These are phyloP conservation scores for Candida multigemmis DNA, from an alignment of 805 yeast species.

Conservation along the genomic window DNA sequence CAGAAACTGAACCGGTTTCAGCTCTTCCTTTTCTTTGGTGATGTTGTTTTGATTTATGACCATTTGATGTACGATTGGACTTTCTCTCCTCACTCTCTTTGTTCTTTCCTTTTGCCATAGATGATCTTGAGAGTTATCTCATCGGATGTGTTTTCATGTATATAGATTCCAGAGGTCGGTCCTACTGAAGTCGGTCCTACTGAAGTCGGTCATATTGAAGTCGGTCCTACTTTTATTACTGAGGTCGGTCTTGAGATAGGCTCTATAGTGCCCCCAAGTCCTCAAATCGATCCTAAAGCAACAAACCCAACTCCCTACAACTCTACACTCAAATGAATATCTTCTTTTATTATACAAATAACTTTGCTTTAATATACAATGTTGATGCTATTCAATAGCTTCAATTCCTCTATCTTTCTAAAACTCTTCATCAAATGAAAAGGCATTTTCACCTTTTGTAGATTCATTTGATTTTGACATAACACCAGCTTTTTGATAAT, in stretches of 20 bases:
- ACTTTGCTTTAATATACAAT: background rate
- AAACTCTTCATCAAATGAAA: constrained; percentile 90
- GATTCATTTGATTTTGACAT: constrained; percentile 54
- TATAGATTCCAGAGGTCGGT: too few relatives aligned
- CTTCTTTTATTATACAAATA: background rate
- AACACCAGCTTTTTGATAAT: constrained; percentile 98
- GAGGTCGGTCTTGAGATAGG: too few relatives aligned
- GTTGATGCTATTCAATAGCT: background rate
- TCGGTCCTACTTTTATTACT: too few relatives aligned
- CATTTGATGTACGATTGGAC: constrained; percentile 38
- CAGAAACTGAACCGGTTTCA: constrained; percentile 20
- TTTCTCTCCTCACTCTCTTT: constrained; percentile 35
- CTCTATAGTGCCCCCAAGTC: too few relatives aligned
- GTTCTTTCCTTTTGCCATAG: constrained; percentile 50
- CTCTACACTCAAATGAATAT: too few relatives aligned
- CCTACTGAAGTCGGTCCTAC: too few relatives aligned
- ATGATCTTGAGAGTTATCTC: too few relatives aligned
- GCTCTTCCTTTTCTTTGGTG: constrained; percentile 32
- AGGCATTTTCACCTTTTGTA: constrained; percentile 42
- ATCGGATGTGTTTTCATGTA: too few relatives aligned
- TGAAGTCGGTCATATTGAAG: too few relatives aligned
- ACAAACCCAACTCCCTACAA: too few relatives aligned
- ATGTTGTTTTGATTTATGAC: constrained; percentile 47
- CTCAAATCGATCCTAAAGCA: too few relatives aligned
- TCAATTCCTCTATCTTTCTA: constrained; percentile 31